Evolutionary conservation across 306 rosid species (phyloP).

Genomic region (Lathyrus aphaca): DNA sequence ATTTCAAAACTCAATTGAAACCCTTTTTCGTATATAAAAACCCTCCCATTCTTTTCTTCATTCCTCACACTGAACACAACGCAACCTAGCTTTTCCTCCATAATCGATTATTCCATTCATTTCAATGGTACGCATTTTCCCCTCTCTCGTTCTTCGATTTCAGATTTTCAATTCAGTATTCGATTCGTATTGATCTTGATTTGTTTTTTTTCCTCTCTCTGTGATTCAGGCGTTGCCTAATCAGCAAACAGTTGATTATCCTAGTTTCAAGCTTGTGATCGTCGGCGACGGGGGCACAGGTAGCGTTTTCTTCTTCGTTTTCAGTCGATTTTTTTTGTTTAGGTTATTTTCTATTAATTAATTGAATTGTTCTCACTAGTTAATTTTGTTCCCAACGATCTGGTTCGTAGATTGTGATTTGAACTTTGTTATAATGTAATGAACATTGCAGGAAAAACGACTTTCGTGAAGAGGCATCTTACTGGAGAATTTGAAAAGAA

Average conservation of each 20-base stretch:
- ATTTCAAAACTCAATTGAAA: no score
- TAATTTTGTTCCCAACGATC: neutral
- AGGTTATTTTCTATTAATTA: no score
- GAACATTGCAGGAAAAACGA: conserved; percentile 63
- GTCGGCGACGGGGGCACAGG: conserved; percentile 93
- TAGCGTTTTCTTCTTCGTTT: neutral
- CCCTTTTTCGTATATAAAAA: no score
- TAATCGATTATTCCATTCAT: no score
- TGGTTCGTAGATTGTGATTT: neutral
- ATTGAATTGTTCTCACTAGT: no score
- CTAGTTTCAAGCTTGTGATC: conserved; percentile 82
- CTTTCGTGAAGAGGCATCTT: conserved; percentile 76
- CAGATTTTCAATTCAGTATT: no score
- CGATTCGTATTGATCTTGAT: neutral
- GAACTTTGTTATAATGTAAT: neutral
- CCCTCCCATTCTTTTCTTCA: no score
- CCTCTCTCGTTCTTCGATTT: no score
- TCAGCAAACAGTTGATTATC: conserved; percentile 84
- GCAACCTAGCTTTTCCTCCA: no score
- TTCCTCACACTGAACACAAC: no score
- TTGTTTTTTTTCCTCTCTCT: neutral
- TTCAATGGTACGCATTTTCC: no score
- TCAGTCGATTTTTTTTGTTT: neutral
- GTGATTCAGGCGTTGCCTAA: conserved; percentile 65
- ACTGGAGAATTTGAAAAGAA: conserved; percentile 80